Evolutionary conservation across 495 filamentous ascomycete species (phyloP), one percentile per base, ranked within the genome.

Genomic region (Neurospora hispaniola): DNA sequence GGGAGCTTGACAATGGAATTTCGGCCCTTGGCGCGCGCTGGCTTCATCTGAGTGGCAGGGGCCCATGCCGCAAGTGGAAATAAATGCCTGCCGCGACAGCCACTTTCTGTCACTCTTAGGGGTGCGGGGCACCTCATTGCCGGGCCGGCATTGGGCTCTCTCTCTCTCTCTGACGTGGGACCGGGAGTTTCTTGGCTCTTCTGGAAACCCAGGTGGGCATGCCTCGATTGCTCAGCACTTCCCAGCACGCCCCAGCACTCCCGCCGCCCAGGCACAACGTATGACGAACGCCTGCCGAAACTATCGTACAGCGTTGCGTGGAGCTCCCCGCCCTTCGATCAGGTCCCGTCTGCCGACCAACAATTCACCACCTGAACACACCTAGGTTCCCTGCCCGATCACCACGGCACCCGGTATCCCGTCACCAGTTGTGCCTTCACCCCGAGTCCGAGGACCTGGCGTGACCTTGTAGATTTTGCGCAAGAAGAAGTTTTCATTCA

Each of bases 211-310:
- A 71, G 27, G n/a, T 2, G 2, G 27, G 27, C 35, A 71, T 39
- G 35, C 71, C 42, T 68, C 39, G n/a, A 38, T 44, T 54, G 72
- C 41, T 38, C 71, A 71, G 42, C 35, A 16, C 5, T 11, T 69
- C 72, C 11, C 75, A 72, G 20, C 59, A 23, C 43, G 14, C 14
- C 14, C 39, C 48, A 43, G 69, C 75, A 44, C 20, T 54, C 40
- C 71, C 71, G 20, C 70, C 40, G 43, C 62, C 76, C 71, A 79
- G 77, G 77, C 77, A 76, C 70, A 71, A 73, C 69, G 74, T 70
- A 78, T 79, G 77, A 79, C 77, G 77, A 78, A 66, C 73, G 69
- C 70, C 73, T 46, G n/a, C n/a, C n/a, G 70, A 46, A 71, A 48
- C 73, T 74, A n/a, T 20, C 6, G 20, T 20, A 16, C 12, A 31